Evolutionary conservation across 2,329 filamentous ascomycete genomes (phyloP).

Genomic region (Calonectria ilicicola): DNA sequence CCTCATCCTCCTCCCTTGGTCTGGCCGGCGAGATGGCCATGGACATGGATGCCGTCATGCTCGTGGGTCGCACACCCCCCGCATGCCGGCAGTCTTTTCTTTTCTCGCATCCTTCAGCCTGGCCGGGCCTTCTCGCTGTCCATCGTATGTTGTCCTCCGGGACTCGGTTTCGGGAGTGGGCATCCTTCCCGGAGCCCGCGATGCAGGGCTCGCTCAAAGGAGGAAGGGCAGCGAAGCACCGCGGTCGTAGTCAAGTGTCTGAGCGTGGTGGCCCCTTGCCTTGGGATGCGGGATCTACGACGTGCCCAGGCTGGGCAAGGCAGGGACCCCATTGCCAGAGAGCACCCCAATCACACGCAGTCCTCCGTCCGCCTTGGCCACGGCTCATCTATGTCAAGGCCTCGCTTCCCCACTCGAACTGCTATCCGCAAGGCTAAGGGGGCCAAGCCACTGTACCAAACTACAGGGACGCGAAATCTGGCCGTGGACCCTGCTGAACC

Average conservation of each 20-base stretch:
- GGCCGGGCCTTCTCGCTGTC: neutral
- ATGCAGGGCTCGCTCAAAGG: constrained; percentile 11
- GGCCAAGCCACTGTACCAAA: constrained; percentile 32
- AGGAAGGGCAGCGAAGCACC: constrained; percentile 8
- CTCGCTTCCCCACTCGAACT: constrained; percentile 13
- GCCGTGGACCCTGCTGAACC: constrained; percentile 22
- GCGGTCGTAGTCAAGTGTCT: neutral
- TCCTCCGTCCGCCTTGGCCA: neutral
- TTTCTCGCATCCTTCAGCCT: constrained; percentile 1
- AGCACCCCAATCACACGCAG: neutral
- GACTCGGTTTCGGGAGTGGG: neutral
- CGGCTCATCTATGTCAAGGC: neutral
- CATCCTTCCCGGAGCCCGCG: neutral
- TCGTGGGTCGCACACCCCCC: constrained; percentile 1
- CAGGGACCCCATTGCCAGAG: constrained; percentile 19
- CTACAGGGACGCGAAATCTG: constrained; percentile 30
- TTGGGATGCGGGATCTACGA: constrained; percentile 33
- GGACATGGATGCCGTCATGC: neutral
- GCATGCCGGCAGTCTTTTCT: constrained; percentile 5
- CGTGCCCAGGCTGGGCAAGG: constrained; percentile 6
- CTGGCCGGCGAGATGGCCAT: neutral
- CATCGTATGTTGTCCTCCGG: neutral
- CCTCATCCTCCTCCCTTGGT: too few species aligned
- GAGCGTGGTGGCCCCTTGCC: constrained; percentile 15
- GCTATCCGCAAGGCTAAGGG: constrained; percentile 15